phyloP scores from a whole-genome alignment of 2,329 filamentous ascomycete species.

The Paramyrothecium sp. region DNA sequence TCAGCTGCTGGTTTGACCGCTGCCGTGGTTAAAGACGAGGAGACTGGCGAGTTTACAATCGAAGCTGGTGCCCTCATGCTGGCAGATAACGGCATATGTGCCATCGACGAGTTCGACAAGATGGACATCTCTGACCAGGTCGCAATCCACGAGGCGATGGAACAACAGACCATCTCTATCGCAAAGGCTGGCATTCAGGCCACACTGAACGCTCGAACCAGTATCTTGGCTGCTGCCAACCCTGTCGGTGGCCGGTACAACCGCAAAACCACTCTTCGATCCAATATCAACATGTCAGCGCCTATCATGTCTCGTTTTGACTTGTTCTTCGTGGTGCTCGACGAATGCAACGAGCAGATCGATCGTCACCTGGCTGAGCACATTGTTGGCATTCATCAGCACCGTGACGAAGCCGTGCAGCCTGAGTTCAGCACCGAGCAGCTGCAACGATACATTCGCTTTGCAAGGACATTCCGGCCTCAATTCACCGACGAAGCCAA shows the following conservation, averaged over 20 bases:
- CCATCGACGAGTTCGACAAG: slow-evolving; percentile 99
- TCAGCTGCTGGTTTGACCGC: slow-evolving; percentile 96
- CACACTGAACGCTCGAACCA: slow-evolving; percentile 91
- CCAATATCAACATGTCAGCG: slow-evolving; percentile 98
- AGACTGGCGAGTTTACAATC: slow-evolving; percentile 98
- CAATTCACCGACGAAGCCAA: slow-evolving; percentile 89
- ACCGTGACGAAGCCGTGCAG: slow-evolving; percentile 85
- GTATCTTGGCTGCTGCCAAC: slow-evolving; percentile 93
- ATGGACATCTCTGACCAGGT: slow-evolving; percentile 98
- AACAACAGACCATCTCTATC: slow-evolving; percentile 99
- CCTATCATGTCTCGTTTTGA: slow-evolving; percentile 99
- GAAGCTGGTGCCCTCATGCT: slow-evolving; percentile 98
- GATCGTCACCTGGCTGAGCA: slow-evolving; percentile 91
- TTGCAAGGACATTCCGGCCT: slow-evolving; percentile 90
- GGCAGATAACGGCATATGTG: slow-evolving; percentile 94
- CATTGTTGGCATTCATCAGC: slow-evolving; percentile 90
- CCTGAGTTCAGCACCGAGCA: slow-evolving; percentile 97
- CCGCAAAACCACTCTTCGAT: slow-evolving; percentile 86
- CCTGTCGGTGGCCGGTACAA: slow-evolving; percentile 97
- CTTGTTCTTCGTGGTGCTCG: slow-evolving; percentile 95
- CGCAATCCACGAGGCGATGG: slow-evolving; percentile 99
- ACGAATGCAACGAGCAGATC: slow-evolving; percentile 90
- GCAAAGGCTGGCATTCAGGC: slow-evolving; percentile 98
- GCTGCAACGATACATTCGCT: slow-evolving; percentile 94
- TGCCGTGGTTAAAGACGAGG: slow-evolving; percentile 95